Base-by-base conservation (phyloP, 768 basidiomycete species). In the Mycena albidolilacea region DNA sequence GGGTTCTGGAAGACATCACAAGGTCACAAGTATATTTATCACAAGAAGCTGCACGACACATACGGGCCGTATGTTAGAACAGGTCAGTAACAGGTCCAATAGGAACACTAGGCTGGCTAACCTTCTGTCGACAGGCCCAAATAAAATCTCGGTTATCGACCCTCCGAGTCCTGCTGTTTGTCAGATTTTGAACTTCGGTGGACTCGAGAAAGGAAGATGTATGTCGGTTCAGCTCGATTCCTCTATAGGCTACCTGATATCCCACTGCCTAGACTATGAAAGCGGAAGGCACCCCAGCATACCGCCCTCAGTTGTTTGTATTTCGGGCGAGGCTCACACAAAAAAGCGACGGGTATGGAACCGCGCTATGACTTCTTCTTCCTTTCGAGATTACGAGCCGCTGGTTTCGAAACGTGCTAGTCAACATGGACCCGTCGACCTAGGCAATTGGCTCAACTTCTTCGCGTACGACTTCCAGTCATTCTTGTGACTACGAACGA, bases 51-150 rank as follows among this genome's bases (percentile, higher is more conserved):
- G 21, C 91, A 91, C 74, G 82, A 85, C 43, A 81, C 79, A 63
- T 91, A 91, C 60, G 91, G 91, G 7, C 84, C 88, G 59, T 81
- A 87, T 21, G 89, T 91, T 35, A 82, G 91, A 73, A 85, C 87
- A 54, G 90, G 91, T 89, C 62, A 59, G 84, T 78, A 11, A 21
- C 9, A 4, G 4, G 23, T 14, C n/a, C 6, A 8, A 39, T 17
- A 0, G 37, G 15, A 39, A 15, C 35, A 8, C n/a, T 64, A 15
- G 46, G 30, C 8, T 58, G 46, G 30, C 8, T 58, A 11, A n/a
- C 11, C 39, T 5, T 21, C 7, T n/a, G n/a, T 19, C 60, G 7
- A 41, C 43, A 75, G 74, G 72, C 41, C 70, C 70, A 5, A 69
- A 75, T 37, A 70, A 75, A 57, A 21, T 75, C 37, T 76, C 75